Base-by-base conservation (phyloP, 805 yeast species). In the Soucietia sequanensis region DNA sequence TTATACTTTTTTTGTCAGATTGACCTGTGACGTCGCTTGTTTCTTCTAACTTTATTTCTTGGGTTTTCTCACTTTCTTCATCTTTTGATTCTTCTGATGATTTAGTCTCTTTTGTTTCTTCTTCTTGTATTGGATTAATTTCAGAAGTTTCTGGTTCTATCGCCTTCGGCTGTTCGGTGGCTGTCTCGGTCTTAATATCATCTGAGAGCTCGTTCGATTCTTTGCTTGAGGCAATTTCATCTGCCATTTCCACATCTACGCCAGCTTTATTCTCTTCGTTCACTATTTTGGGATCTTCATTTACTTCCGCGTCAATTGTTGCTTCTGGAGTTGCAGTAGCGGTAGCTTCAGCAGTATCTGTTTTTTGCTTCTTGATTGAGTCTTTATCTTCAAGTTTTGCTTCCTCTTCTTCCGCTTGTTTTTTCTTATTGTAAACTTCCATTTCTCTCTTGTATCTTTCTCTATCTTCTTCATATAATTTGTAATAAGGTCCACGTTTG, bases 391-490 rank as follows among this genome's bases (percentile, higher is more conserved):
- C 23, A 17, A 18, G 12, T 22, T 30, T 17, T 4, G 19, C 30
- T 23, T 42, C 48, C 5, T 25, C 36, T 28, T 37, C 48, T 4
- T 35, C 37, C 3, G 25, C 26, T 3, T 31, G 42, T 30, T 56
- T 60, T 31, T 52, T 56, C 21, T 53, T 53, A 30, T 58, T 67
- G 45, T 79, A 80, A 6, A 58, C 76, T 34, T 66, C 75, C 81
- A 87, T 78, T 51, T 88, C 95, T 33, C 68, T 72, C 34, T 77
- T 76, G 54, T 87, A 89, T 54, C 95, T 74, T 37, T 74, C 74
- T 50, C 82, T 78, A 47, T 87, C 96, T 33, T 82, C 84, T 51
- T 81, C 90, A 54, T 82, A 88, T 34, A 84, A 60, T 37, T 83
- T 80, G 49, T 78, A 79, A 56, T 77, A 90, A 3, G 90, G 89